Evolutionary conservation across 1,139 yeast species (phyloP), one percentile per base, ranked within the genome.

Genomic region (Pichia sp.): DNA sequence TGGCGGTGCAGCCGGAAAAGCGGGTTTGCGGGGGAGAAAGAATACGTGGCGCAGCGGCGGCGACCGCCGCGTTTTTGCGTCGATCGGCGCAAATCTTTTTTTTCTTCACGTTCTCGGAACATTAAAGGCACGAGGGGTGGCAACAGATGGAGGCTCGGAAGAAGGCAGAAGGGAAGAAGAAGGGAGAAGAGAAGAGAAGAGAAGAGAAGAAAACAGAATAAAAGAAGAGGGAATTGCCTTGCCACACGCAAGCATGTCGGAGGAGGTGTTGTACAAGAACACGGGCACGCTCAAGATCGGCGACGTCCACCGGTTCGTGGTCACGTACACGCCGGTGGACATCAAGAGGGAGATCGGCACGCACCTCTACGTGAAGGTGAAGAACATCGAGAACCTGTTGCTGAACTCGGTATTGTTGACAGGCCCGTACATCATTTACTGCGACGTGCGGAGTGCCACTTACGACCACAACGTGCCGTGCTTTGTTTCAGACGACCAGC

Each of bases 361-460:
- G 9, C 50, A 49, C 29, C 62, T 85, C 8, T 87, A 84, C 82
- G 73, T 92, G 16, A 83, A 82, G 60, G 79, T 93, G 43, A 83
- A 82, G 62, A 93, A 93, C 68, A 75, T 75, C 6, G 96, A 90
- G 64, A 82, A 84, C 55, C 69, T 88, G 10, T 83, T 97, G 0
- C 72, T 88, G 62, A 71, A 97, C 49, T 97, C 98, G 0, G 96
- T 96, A 0, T 89, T 86, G 66, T 72, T 93, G 30, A 85, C 91
- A 46, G 99, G 98, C 0, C 99, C 99, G 0, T 92, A 83, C 65
- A 79, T 87, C n/a, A 68, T 93, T 2, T 93, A 92, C 64, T 93
- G 85, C 27, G 97, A 93, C 69, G 84, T 95, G 52, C 73, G 84
- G 50, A 77, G 88, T 0, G 79, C 73, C 9, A 87, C 80, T 34